Evolutionary conservation across 2,329 filamentous ascomycete genomes (phyloP).

Genomic region (Aspergillus ibericus): DNA sequence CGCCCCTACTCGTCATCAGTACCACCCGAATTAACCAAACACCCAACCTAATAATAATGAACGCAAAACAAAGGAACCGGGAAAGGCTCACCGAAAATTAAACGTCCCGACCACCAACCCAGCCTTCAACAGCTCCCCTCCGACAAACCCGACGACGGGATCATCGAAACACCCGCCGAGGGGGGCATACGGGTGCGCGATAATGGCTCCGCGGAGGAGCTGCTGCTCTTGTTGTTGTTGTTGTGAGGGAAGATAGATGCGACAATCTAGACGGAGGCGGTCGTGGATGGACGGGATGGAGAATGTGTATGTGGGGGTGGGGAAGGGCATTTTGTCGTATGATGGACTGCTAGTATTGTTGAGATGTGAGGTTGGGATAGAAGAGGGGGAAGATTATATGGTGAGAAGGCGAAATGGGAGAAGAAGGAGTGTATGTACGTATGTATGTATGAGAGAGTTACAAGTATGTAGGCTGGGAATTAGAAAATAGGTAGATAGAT

Average conservation of each 20-base stretch:
- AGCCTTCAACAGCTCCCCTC: conserved; percentile 62
- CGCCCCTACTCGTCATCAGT: conserved; percentile 60
- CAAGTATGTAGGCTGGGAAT: too few relatives aligned
- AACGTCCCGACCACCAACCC: conserved; percentile 83
- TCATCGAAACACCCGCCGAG: conserved; percentile 86
- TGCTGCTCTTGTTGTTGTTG: conserved; percentile 23
- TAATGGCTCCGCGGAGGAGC: conserved; percentile 57
- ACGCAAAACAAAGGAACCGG: not conserved
- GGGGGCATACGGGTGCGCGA: conserved; percentile 89
- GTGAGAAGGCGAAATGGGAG: too few relatives aligned
- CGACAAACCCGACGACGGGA: conserved; percentile 68
- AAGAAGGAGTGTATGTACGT: too few relatives aligned
- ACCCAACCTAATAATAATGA: not conserved
- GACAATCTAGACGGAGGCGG: conserved; percentile 71
- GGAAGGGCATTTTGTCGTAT: conserved; percentile 20
- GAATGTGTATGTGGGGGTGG: conserved; percentile 56
- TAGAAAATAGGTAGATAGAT: not conserved
- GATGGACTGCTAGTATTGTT: too few relatives aligned
- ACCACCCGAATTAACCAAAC: not conserved
- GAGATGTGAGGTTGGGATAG: not conserved
- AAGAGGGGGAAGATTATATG: too few relatives aligned
- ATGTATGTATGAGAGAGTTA: too few relatives aligned
- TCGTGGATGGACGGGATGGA: conserved; percentile 85
- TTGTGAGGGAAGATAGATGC: conserved; percentile 69
- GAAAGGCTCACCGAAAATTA: conserved; percentile 71